Evolutionary conservation across 768 basidiomycete genomes (phyloP).

Genomic region (Pulveroboletus sp.): DNA sequence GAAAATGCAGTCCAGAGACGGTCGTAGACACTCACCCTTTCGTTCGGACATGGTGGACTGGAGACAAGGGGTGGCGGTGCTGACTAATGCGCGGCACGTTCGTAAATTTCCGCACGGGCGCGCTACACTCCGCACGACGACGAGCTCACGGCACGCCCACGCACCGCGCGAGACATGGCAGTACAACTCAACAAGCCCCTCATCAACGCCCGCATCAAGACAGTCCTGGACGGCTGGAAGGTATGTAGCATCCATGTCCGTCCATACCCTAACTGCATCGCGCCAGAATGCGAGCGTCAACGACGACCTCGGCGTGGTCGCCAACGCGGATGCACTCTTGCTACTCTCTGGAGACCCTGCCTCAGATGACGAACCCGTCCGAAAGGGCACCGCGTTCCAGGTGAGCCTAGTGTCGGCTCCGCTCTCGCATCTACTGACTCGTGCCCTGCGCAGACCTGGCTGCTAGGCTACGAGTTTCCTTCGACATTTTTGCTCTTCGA

Average conservation of each 20-base stretch:
- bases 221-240: conserved; percentile 59
- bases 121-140: conserved; percentile 12
- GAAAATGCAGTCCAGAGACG: not conserved
- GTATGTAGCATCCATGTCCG: conserved; percentile 35
- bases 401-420: conserved; percentile 39
- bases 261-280: conserved; percentile 10
- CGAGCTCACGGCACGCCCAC: no score
- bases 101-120: conserved; percentile 30
- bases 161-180: conserved; percentile 44
- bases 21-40: conserved; percentile 50
- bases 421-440: no score
- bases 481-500: conserved; percentile 86
- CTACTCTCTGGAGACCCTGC: conserved; percentile 75
- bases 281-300: conserved; percentile 59
- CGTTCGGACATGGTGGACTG: conserved; percentile 66
- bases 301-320: conserved; percentile 68
- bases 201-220: conserved; percentile 55
- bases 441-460: conserved; percentile 98
- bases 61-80: conserved; percentile 14
- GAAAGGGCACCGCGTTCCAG: conserved; percentile 89
- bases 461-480: conserved; percentile 96
- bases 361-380: conserved; percentile 83
- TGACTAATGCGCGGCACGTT: conserved; percentile 33
- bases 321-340: conserved; percentile 64
- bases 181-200: conserved; percentile 68